These are phyloP conservation scores for Wickerhamiella vanderwaltii DNA, from an alignment of 805 yeast genomes.

Conservation along the genomic window DNA sequence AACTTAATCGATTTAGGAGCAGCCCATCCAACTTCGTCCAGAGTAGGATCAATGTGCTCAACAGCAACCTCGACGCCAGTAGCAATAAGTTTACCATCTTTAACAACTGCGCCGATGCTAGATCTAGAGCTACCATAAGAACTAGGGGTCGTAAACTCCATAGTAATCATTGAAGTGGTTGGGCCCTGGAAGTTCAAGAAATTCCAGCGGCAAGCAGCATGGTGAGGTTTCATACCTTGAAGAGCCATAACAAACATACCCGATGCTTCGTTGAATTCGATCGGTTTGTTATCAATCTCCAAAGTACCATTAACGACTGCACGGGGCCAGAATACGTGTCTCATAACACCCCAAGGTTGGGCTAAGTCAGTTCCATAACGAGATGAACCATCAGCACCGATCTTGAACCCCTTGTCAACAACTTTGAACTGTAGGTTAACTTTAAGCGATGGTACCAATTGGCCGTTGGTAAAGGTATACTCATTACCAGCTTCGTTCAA, in stretches of 20 bases:
- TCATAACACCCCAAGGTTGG: constrained; percentile 95
- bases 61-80: constrained; percentile 57
- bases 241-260: constrained; percentile 91
- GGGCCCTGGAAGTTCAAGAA: constrained; percentile 79
- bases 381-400: constrained; percentile 80
- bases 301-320: constrained; percentile 58
- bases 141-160: constrained; percentile 93
- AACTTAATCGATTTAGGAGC: constrained; percentile 62
- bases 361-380: constrained; percentile 71
- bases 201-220: constrained; percentile 96
- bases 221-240: constrained; percentile 99
- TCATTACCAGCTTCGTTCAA: constrained; percentile 41
- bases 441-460: constrained; percentile 46
- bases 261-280: constrained; percentile 28
- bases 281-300: constrained; percentile 28
- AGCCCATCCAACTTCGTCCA: constrained; percentile 76
- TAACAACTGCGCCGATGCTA: constrained; percentile 61
- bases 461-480: constrained; percentile 46
- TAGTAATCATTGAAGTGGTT: constrained; percentile 59
- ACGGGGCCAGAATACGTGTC: constrained; percentile 96
- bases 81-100: constrained; percentile 48
- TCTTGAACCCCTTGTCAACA: constrained; percentile 62
- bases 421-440: constrained; percentile 57
- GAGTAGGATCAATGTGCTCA: constrained; percentile 41
- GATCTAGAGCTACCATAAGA: constrained; percentile 78